Percentiles rank a stretch among this genome's conserved stretches.
Evolutionary conservation across 106 monocot species (phyloP).

Genomic region (Hemerocallis citrina): DNA sequence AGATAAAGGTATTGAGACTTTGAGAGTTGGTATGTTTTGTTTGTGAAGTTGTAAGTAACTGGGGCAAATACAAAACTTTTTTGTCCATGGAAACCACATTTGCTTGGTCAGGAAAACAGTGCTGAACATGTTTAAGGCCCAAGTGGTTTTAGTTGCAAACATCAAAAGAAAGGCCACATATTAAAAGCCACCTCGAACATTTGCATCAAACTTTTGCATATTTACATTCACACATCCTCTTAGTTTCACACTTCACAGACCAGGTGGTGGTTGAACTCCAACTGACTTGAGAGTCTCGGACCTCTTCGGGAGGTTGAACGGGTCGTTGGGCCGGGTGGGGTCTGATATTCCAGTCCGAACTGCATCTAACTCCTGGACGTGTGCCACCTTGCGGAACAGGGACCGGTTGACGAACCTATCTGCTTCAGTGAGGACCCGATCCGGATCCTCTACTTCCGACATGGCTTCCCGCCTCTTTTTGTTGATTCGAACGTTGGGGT

Average conservation of each 20-base stretch:
- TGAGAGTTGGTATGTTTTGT: too few species aligned
- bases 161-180: too few species aligned
- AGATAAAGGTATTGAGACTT: too few species aligned
- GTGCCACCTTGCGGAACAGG: slow-evolving; percentile 21
- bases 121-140: too few species aligned
- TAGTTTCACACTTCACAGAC: background rate
- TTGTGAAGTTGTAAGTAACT: too few species aligned
- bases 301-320: background rate
- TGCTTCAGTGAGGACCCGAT: slow-evolving; percentile 13
- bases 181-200: too few species aligned
- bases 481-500: slow-evolving; percentile 17
- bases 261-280: background rate
- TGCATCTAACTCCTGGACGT: slow-evolving; percentile 21
- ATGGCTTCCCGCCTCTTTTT: slow-evolving; percentile 20
- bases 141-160: too few species aligned
- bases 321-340: background rate
- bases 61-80: too few species aligned
- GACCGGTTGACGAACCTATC: slow-evolving; percentile 16
- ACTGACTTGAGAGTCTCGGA: background rate
- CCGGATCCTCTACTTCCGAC: slow-evolving; percentile 22
- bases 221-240: background rate
- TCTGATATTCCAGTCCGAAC: slow-evolving; percentile 10
- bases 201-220: too few species aligned
- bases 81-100: too few species aligned
- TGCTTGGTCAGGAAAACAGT: too few species aligned